Base-by-base conservation (phyloP, 2,329 filamentous ascomycete genomes). In the Aspergillus pseudoglaucus region DNA sequence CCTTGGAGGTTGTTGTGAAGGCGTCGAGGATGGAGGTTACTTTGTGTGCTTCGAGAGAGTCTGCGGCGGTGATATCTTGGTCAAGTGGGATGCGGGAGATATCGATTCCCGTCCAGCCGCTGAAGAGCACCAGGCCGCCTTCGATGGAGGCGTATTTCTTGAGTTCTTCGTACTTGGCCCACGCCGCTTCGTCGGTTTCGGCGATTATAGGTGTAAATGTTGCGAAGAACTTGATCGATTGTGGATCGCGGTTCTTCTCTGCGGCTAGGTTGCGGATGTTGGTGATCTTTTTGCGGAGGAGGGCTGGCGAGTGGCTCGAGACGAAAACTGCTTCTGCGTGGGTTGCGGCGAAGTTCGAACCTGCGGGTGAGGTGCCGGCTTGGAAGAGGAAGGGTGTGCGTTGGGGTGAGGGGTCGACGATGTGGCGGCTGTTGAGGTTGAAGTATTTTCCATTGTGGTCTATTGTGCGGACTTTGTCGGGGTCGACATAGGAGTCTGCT, bases 251-350 rank as follows among this genome's bases (percentile, higher is more conserved):
- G 0, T 80, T 79, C 17, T 72, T 63, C 10, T 70, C 65, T 1
- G 69, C 68, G 0, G 79, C 79, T 4, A 78, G 65, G 15, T 73
- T 65, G 1, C 80, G 72, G 48, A 82, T 81, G 14, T 72, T 73
- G 33, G 72, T 67, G 30, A 83, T 69, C 46, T 79, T 78, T 1
- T 75, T 74, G 1, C 66, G 62, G 3, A 81, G 64, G 0, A 79
- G 63, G 2, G 63, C 52, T 0, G 78, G 75, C 0, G 74, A 77
- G 56, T 81, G 78, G 0, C 73, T 73, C 0, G 76, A 77, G 3
- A 83, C 77, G 50, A 83, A 83, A 41, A 82, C 79, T 1, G 75
- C 79, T 64, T 83, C 80, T 1, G 80, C 80, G 49, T 83, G 80
- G 0, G 69, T 76, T 2, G 78, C 72, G 0, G 77, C 80, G 54